Conservation (phyloP, 23 red algal genomes). For the Gracilariopsis chorda region DNA sequence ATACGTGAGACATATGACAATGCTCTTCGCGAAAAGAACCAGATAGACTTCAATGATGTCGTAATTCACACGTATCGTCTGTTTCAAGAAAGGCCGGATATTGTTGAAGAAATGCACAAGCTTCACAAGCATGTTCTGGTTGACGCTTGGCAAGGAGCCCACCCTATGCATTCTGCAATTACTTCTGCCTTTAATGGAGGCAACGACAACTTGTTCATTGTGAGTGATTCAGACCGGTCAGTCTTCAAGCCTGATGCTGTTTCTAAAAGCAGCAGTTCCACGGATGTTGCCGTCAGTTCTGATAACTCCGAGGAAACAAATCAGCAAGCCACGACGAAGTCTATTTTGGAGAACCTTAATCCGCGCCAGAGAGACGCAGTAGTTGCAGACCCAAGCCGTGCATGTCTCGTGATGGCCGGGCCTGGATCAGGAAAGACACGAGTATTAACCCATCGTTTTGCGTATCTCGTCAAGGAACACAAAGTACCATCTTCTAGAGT, state of each 20-base stretch:
- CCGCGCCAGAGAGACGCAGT: slow-evolving; percentile 47
- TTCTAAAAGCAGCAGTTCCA: background rate
- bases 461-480: slow-evolving; percentile 48
- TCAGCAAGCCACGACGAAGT: background rate
- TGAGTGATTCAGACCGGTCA: background rate
- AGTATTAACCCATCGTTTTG: slow-evolving; percentile 72
- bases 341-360: slow-evolving; percentile 48
- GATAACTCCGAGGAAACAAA: too few species aligned
- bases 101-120: background rate
- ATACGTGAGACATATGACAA: slow-evolving; percentile 4
- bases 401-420: slow-evolving; percentile 78
- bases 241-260: background rate
- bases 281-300: background rate
- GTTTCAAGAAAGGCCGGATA: background rate
- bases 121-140: background rate
- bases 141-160: background rate
- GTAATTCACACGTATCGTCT: background rate
- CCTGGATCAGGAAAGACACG: slow-evolving; percentile 89
- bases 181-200: background rate
- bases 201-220: background rate
- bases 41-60: background rate
- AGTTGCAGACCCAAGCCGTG: slow-evolving; percentile 28
- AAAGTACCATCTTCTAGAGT: slow-evolving; percentile 20
- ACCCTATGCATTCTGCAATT: background rate
- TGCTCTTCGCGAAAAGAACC: background rate